Base-by-base conservation (phyloP, 768 basidiomycete species). In the Hirschioporus abietinus region DNA sequence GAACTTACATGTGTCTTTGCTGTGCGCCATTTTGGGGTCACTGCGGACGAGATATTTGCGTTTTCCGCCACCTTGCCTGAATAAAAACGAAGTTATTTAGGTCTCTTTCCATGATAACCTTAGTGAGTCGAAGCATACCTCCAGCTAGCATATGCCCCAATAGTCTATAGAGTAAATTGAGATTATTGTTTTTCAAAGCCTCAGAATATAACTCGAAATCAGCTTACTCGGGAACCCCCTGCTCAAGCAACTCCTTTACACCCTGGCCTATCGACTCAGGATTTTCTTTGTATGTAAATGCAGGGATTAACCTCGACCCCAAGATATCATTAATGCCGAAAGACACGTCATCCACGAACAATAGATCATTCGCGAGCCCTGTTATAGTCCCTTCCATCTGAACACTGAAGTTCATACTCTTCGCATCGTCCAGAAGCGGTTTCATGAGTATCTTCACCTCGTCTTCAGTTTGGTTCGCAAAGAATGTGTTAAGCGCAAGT, bases 371-470 rank as follows among this genome's bases (percentile, higher is more conserved):
- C 30, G 60, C 60, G 15, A 61, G 60, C 24, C 15, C 60, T 17
- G 30, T 34, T 24, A 3, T 3, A 12, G 60, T 24, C 3, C 3
- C 30, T 23, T 61, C 25, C 24, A 2, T 8, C 17, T 17, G 25
- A 15, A 61, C 17, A 15, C 25, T 61, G 17, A 15, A 61, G 17
- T 61, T 61, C 60, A 71, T 27, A 1, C 69, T 66, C 26, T 58
- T 36, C 17, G 66, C 66, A 1, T 69, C 74, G 23, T 68, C 64
- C 36, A 73, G 20, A 35, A 76, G 74, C 2, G 75, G 74, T n/a
- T 67, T 36, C 42, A 74, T 24, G 26, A 63, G 67, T 23, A 67
- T 66, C 34, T 60, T 66, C 34, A 69, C 74, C n/a, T 58, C 57
- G 10, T 61, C 69, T n/a, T 60, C 35, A 12, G 69, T 70, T 59